Percentiles rank a stretch among this genome's conserved stretches.
Evolutionary conservation across 371 early-diverging fungal genomes (phyloP).

Genomic region (Mortierella sp.): DNA sequence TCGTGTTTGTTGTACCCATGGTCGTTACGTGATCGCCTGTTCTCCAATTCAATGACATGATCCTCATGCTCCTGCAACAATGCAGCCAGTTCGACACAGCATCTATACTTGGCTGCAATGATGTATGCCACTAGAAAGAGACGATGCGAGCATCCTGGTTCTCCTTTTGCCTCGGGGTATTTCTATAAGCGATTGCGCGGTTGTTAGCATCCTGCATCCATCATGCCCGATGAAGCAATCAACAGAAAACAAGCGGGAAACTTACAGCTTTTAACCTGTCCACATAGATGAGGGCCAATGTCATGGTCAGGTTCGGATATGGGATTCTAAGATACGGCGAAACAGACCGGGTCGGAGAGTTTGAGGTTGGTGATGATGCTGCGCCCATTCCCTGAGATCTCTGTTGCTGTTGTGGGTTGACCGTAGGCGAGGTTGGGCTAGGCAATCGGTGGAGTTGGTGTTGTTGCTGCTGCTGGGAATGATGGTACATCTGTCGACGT

Average conservation of each 20-base stretch:
- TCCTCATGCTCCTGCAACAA: constrained; percentile 13
- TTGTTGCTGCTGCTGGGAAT: constrained; percentile 6
- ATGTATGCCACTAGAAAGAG: constrained; percentile 69
- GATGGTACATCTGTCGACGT: constrained; percentile 33
- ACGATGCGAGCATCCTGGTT: constrained; percentile 64
- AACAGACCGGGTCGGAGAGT: not conserved
- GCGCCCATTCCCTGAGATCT: too few species aligned
- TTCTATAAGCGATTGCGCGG: constrained; percentile 48
- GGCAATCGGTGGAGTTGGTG: constrained; percentile 13
- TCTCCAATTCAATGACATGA: not conserved
- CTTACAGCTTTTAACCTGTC: constrained; percentile 68
- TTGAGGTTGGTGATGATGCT: not conserved
- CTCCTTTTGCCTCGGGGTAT: constrained; percentile 63
- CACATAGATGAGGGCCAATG: constrained; percentile 65
- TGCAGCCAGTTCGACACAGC: constrained; percentile 55
- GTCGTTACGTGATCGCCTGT: not conserved
- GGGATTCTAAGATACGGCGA: constrained; percentile 33
- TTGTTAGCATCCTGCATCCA: too few species aligned
- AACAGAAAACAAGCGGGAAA: too few species aligned
- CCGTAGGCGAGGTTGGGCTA: constrained; percentile 31
- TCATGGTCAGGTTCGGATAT: constrained; percentile 62
- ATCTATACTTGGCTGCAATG: constrained; percentile 64
- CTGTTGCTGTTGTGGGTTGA: constrained; percentile 1
- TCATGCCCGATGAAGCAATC: too few species aligned
- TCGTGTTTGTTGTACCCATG: not conserved